These are phyloP conservation scores for Rhododendron mucronatum DNA, from an alignment of 148 eudicot species.

Conservation along the genomic window DNA sequence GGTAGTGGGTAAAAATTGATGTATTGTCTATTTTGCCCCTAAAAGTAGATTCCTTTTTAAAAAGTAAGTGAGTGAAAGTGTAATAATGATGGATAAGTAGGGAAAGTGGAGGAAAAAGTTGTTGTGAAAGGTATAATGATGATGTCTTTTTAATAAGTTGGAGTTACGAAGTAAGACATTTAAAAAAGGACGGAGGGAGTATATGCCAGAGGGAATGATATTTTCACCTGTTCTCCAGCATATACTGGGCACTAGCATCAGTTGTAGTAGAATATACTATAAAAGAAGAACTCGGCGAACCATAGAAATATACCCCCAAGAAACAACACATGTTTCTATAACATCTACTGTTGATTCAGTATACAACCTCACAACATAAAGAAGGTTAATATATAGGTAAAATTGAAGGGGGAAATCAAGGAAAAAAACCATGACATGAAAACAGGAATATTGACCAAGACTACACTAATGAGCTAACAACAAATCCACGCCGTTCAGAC, in stretches of 20 bases:
- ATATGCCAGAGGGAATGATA: not conserved
- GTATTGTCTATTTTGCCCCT: too few relatives aligned
- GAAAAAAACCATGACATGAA: not conserved
- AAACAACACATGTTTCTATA: not conserved
- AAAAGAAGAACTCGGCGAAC: not conserved
- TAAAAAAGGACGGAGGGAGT: too few relatives aligned
- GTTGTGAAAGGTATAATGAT: too few relatives aligned
- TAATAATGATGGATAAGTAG: too few relatives aligned
- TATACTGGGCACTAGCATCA: not conserved
- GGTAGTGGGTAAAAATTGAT: too few relatives aligned
- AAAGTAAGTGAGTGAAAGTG: too few relatives aligned
- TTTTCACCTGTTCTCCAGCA: too few relatives aligned
- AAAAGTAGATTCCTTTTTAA: too few relatives aligned
- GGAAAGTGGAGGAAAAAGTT: too few relatives aligned
- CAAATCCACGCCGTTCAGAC: not conserved
- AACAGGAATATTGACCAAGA: constrained; percentile 6
- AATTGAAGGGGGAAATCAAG: not conserved
- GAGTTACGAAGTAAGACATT: too few relatives aligned
- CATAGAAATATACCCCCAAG: not conserved
- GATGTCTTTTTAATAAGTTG: too few relatives aligned
- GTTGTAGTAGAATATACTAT: not conserved
- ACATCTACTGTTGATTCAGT: not conserved
- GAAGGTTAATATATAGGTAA: not conserved
- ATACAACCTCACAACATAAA: not conserved
- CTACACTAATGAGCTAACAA: not conserved